phyloP scores from a whole-genome alignment of 352 stramenopile species.

The Phytophthora aleatoria region DNA sequence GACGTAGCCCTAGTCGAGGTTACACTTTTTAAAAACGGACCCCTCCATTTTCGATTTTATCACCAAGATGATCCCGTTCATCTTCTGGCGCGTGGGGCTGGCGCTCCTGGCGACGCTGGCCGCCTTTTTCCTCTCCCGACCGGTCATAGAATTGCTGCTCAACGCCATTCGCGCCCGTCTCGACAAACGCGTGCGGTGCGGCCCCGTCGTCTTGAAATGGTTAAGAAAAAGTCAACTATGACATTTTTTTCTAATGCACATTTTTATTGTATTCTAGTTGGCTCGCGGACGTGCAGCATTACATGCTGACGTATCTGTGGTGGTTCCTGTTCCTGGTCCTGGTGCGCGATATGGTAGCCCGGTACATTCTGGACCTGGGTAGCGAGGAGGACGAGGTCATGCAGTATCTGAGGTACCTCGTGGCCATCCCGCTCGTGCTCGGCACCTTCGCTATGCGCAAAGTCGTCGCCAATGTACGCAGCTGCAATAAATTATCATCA shows the following conservation, averaged over 20 bases:
- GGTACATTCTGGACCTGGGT: slow-evolving; percentile 60
- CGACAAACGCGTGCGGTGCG: slow-evolving; percentile 67
- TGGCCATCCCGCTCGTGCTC: slow-evolving; percentile 73
- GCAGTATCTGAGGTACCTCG: slow-evolving; percentile 57
- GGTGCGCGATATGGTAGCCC: slow-evolving; percentile 45
- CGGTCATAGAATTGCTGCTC: slow-evolving; percentile 56
- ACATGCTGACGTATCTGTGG: slow-evolving; percentile 79
- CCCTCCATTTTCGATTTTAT: neutral
- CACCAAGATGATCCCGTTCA: slow-evolving; percentile 29
- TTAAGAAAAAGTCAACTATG: neutral
- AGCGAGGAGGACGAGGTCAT: slow-evolving; percentile 51
- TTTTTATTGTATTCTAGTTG: slow-evolving; percentile 42
- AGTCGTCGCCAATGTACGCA: slow-evolving; percentile 77
- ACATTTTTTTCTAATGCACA: slow-evolving; percentile 9
- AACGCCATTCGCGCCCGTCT: slow-evolving; percentile 53
- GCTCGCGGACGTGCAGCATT: slow-evolving; percentile 80
- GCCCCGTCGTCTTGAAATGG: neutral
- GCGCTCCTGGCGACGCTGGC: slow-evolving; percentile 44
- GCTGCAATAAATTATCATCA: neutral
- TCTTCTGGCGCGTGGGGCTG: slow-evolving; percentile 60
- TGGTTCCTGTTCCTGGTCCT: slow-evolving; percentile 69
- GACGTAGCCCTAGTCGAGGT: slow-evolving; percentile 1
- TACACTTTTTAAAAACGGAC: slow-evolving; percentile 2
- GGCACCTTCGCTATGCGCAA: slow-evolving; percentile 73
- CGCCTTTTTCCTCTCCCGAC: slow-evolving; percentile 63